Evolutionary conservation across 768 basidiomycete genomes (phyloP), one percentile per base, ranked within the genome.

Genomic region (Naematelia aurantialba): DNA sequence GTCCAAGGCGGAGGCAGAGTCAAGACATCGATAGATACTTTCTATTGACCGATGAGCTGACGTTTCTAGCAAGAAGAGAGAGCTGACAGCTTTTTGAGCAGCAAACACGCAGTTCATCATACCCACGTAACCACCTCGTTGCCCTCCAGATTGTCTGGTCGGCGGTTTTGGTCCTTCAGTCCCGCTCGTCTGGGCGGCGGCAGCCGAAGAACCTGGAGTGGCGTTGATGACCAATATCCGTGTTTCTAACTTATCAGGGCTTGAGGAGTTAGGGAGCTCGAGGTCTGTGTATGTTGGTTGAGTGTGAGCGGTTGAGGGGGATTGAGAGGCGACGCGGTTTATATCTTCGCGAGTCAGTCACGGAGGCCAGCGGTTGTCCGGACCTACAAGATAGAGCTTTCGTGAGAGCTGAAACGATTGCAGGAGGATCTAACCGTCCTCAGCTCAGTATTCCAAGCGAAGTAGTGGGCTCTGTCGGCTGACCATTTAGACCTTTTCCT

Each of bases 51-150:
- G 42, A 26, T 57, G 10, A 49, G 17, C 44, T 24, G 39, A 30
- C n/a, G 8, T 10, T 21, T 19, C 24, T 13, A 39, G 17, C 19
- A 11, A 11, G 4, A 26, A 3, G 39, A 21, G 10, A 45, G 46
- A 56, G 77, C 87, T 66, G 63, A 89, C 94, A 66, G 91, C 81
- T 80, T 99, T 99, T 78, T 99, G 96, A 3, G 96, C 96, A 17
- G 93, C 92, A 79, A 99, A 99, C 50, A 98, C 98, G 55, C 92
- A 87, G 75, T 98, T 98, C 96, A 99, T 99, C 74, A 98, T 86
- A 24, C 94, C 90, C 50, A 98, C 94, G 78, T 99, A 99, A 10
- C 92, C 90, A 0, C 69, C 69, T 51, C 72, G 5, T 17, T 56
- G 46, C 3, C 39, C 56, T n/a, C 21, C 21, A 27, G 52, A 52